Percentiles rank a stretch among this genome's conserved stretches.
phyloP scores from a whole-genome alignment of 768 basidiomycete genomes.

The Tulasnella sp. region DNA sequence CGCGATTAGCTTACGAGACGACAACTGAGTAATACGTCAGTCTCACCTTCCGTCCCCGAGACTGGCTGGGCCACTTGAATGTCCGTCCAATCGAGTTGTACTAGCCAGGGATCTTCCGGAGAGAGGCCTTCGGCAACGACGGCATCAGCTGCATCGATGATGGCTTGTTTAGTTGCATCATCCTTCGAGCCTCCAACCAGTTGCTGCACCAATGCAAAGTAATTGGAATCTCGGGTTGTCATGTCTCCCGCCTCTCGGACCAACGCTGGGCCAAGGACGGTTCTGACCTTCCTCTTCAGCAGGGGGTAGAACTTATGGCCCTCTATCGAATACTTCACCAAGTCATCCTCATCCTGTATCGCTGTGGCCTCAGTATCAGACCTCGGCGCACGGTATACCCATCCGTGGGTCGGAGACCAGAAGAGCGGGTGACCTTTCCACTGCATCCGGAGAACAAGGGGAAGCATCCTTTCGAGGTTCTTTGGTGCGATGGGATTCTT shows the following conservation, averaged over 20 bases:
- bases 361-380: not conserved
- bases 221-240: not conserved
- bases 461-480: constrained; percentile 55
- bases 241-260: not conserved
- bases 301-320: not conserved
- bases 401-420: constrained; percentile 55
- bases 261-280: not conserved
- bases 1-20: not conserved
- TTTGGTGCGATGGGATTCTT: constrained; percentile 45
- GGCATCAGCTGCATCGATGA: constrained; percentile 46
- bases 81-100: constrained; percentile 21
- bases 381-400: constrained; percentile 43
- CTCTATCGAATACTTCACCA: not conserved
- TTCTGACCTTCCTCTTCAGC: constrained; percentile 14
- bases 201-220: constrained; percentile 1
- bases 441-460: constrained; percentile 60
- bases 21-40: not conserved
- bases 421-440: constrained; percentile 60
- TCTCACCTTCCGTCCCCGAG: not conserved
- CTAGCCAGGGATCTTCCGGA: constrained; percentile 36
- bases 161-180: constrained; percentile 38
- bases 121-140: constrained; percentile 34
- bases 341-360: not conserved
- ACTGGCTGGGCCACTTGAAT: not conserved
- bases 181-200: constrained; percentile 41